Evolutionary conservation across 805 yeast genomes (phyloP), one percentile per base, ranked within the genome.

Genomic region (Saturnispora kantuleensis): DNA sequence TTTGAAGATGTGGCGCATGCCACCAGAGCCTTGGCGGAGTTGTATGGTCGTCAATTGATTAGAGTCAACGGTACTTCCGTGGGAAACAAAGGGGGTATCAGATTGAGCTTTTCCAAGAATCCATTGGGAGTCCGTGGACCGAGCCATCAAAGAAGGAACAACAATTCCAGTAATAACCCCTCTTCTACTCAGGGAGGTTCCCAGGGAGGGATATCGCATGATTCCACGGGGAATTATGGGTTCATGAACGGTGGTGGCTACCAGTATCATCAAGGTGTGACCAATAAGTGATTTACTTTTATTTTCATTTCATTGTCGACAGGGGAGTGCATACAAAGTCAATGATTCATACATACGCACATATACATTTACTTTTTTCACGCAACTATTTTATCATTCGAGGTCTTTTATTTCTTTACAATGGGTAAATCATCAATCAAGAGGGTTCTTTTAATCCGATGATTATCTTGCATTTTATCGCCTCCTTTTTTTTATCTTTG

Each of bases 1-100:
- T 93, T 93, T 67, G 98, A 93, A 55, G 97, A 90, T 62, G 95
- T 93, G 42, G 81, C 84, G 3, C 83, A 77, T 64, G 98, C 98
- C 1, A 87, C 97, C 2, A 74, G 86, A 56, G 97, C 97, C 0
- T 70, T 93, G 48, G 95, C 95, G 30, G 96, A 89, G 64, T 69
- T 93, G 40, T 93, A 93, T 59, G 98, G 98, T 12, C 73, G 93
- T 50, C 87, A 93, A 10, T 72, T 93, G 56, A 94, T 95, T 29
- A 75, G 96, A 57, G 79, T 79, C 32, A 80, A 79, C 31, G 79
- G 79, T 33, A 53, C 47, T 41, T 45, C 39, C 21, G 46, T 56
- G 4, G 54, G 47, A 26, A 58, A 51, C 37, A 93, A 93, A 61
- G 97, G 97, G 33, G 98, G 98, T 26, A 90, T 93, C 44, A 74